Conservation (phyloP, 192 early-diverging fungal species). For the Dispira simplex region DNA sequence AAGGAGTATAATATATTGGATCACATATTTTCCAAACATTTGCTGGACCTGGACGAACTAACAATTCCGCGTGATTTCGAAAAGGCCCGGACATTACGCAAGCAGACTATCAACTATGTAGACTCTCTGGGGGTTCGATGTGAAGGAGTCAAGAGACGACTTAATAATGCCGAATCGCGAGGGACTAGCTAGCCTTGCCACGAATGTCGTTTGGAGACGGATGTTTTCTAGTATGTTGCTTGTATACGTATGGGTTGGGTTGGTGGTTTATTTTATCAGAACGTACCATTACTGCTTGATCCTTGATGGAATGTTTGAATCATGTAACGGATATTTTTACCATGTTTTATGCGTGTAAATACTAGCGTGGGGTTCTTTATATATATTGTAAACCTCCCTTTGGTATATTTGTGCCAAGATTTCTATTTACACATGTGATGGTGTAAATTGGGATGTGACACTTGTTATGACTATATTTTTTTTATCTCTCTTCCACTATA, state of each 20-base stretch:
- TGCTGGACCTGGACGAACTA: conserved; percentile 1
- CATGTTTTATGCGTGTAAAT: too few relatives aligned
- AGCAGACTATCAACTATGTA: neutral
- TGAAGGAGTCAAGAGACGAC: conserved; percentile 1
- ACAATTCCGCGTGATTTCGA: neutral
- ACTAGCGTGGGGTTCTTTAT: too few relatives aligned
- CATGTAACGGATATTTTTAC: too few relatives aligned
- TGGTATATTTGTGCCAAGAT: too few relatives aligned
- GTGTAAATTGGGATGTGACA: too few relatives aligned
- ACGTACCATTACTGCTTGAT: neutral
- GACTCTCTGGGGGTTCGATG: neutral
- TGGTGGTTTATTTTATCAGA: neutral
- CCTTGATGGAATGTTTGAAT: too few relatives aligned
- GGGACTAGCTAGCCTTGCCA: neutral
- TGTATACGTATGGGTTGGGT: neutral
- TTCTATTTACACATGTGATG: too few relatives aligned
- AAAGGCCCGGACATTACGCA: conserved; percentile 6
- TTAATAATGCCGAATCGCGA: neutral
- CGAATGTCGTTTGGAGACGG: neutral
- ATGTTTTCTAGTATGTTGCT: neutral
- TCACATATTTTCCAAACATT: neutral
- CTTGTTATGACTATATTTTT: too few relatives aligned
- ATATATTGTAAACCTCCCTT: too few relatives aligned
- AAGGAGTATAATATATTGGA: neutral
- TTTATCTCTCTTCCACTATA: too few relatives aligned